Evolutionary conservation across 2,329 filamentous ascomycete species (phyloP), one percentile per base, ranked within the genome.

Genomic region (Grosmannia penicillata): DNA sequence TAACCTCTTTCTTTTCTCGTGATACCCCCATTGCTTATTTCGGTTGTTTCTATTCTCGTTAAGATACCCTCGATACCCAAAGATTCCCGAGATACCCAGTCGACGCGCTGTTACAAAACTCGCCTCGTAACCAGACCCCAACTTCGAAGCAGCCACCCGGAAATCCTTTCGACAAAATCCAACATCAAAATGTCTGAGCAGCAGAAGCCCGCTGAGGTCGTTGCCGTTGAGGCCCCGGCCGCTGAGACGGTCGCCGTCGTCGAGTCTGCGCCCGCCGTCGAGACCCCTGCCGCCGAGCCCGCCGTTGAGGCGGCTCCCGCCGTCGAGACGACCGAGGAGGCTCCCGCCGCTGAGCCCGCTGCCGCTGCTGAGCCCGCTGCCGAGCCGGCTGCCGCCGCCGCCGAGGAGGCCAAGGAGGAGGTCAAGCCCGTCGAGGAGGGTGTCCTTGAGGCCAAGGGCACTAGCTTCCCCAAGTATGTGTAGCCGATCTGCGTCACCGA

Each of bases 361-460:
- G 18, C 15, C 26, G 40, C 53, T 34, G 45, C 55, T 36, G 60
- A 65, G 49, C 58, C 59, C 33, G 51, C 52, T 29, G 56, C 56
- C 43, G 57, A 57, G 51, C n/a, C n/a, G n/a, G n/a, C n/a, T n/a
- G 48, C 56, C 43, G 48, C 55, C 36, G 48, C 56, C 30, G 49
- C 55, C 33, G 57, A 63, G 48, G 61, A 66, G 49, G 47, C 54
- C 41, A 58, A 59, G 46, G 58, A 61, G 46, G 63, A 65, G 53
- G 56, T 55, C 47, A 60, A 62, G 39, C 57, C 67, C 24, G 56
- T 89, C 45, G 79, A 82, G 58, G 86, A 93, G 62, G 89, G 87
- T 45, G 67, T 75, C 50, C 74, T 96, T 38, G 82, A 82, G 59
- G 84, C 93, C 79, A 94, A 95, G 76, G 83, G 83, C 56, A 71